A percentile compares a stretch with the other conserved stretches of the same genome.
These are phyloP conservation scores for Colletotrichum gigasporum DNA, from an alignment of 2,329 filamentous ascomycete species.

Conservation along the genomic window DNA sequence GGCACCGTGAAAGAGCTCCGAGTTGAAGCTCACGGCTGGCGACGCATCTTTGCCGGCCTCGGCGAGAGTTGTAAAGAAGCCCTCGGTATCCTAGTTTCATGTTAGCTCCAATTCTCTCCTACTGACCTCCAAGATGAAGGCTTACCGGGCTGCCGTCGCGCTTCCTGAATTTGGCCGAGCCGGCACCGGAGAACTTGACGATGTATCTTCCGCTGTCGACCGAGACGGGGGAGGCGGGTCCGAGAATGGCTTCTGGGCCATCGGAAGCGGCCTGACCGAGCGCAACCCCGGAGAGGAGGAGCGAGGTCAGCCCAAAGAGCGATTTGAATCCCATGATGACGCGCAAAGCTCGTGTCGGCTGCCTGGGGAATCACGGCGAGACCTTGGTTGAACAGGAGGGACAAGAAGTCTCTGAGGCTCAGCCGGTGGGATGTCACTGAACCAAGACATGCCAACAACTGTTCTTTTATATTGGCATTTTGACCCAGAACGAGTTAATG, in stretches of 20 bases:
- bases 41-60: not conserved
- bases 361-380: too few relatives aligned
- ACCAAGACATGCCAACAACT: too few relatives aligned
- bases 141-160: not conserved
- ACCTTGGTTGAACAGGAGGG: too few relatives aligned
- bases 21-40: conserved; percentile 21
- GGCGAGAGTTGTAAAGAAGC: conserved; percentile 5
- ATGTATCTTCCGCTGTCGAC: not conserved
- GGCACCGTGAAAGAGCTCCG: conserved; percentile 20
- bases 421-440: too few relatives aligned
- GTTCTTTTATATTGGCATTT: too few relatives aligned
- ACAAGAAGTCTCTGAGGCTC: too few relatives aligned
- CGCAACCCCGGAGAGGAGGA: not conserved
- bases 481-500: too few relatives aligned
- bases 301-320: not conserved
- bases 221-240: not conserved
- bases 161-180: conserved; percentile 5
- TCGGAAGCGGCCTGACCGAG: not conserved
- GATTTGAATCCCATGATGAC: not conserved
- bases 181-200: not conserved
- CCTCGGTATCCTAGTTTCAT: not conserved
- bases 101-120: too few relatives aligned
- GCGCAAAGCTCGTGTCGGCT: not conserved
- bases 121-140: too few relatives aligned
- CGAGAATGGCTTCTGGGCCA: not conserved